Base-by-base conservation (phyloP, 441 rosid genomes). In the Arabidopsis lyrata region DNA sequence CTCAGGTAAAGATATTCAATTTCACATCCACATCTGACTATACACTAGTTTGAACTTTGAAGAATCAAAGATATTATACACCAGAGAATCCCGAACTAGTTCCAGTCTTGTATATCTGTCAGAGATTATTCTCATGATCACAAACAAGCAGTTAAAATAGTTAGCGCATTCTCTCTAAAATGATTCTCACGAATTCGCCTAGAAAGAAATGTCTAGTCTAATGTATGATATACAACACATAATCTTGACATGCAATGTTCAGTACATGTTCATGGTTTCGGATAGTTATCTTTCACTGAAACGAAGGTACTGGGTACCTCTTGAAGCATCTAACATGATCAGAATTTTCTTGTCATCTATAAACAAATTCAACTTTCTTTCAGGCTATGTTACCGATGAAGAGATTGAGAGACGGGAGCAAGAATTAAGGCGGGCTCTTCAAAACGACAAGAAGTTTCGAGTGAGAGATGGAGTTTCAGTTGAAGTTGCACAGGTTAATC, bases 401-500 rank as follows among this genome's bases (percentile, higher is more conserved):
- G 97, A 88, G 75, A 86, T 85, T 76, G 84, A 84, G 81, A 85
- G 12, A 64, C 80, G 88, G 72, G 97, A 90, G 70, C 61, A 60
- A 41, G 88, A 84, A 77, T 52, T 92, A 56, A 75, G 84, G 72
- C 20, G 71, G 39, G 92, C 90, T 77, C 68, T 94, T 68, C 74
- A 76, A 81, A 81, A 66, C 15, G 94, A 89, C 79, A 60, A 32
- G 45, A 79, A 83, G 70, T 90, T 86, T 73, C 86, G 70, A 81
- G 89, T 83, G 47, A 91, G 82, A 79, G 66, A 85, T 61, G 91
- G 85, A 63, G 83, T 86, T 70, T 85, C 87, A 45, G 87, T 92
- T 77, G 97, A 92, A 84, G 88, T 90, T 80, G 96, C 97, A 58
- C 97, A 91, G 95, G 97, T 94, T 72, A 80, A 72, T 73, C 15